Evolutionary conservation across 164 flowering plant genomes (phyloP), one percentile per base, ranked within the genome.

Genomic region (Annona squamosa): DNA sequence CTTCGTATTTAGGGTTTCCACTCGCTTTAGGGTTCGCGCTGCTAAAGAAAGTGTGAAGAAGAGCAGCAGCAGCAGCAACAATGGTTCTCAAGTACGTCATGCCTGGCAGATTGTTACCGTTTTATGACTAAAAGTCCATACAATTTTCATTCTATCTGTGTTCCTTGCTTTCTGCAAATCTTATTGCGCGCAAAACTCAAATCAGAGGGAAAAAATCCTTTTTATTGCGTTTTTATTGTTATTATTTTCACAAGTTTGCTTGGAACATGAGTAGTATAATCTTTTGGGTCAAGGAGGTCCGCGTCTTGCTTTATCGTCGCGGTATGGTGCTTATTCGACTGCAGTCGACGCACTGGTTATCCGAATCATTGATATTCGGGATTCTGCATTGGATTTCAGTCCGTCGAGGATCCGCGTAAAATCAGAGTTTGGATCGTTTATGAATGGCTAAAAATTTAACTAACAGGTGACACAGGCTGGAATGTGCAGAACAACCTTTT

Each of bases 1-100:
- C 7, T 9, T 16, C 59, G 59, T 42, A 10, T 66, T 42, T 66
- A 42, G 68, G 68, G 46, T 42, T 66, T 66, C n/a, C 1, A 12
- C 43, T 52, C 9, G 59, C 37, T 26, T 41, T 66, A 44, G 68
- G 68, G 47, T 66, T 66, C 16, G 44, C 4, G 68, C 48, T 52
- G 59, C 59, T 16, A 52, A 7, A 52, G 59, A 52, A 16, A 52
- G 45, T 42, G 68, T 2, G 5, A 65, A 5, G 41, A 4, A 2
- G 13, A 2, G 46, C 41, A 46, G 43, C n/a, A 66, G 68, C 68
- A 37, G 68, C 47, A 9, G 68, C 46, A 44, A 19, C 68, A 46
- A 66, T 66, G 68, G 68, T 66, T 66, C 68, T 66, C 68, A 66
- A 66, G 68, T 66, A 44, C 48, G 68, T 13, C 46, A 41, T 66